phyloP scores from a whole-genome alignment of 768 basidiomycete species.

The Suillus tomentosus region DNA sequence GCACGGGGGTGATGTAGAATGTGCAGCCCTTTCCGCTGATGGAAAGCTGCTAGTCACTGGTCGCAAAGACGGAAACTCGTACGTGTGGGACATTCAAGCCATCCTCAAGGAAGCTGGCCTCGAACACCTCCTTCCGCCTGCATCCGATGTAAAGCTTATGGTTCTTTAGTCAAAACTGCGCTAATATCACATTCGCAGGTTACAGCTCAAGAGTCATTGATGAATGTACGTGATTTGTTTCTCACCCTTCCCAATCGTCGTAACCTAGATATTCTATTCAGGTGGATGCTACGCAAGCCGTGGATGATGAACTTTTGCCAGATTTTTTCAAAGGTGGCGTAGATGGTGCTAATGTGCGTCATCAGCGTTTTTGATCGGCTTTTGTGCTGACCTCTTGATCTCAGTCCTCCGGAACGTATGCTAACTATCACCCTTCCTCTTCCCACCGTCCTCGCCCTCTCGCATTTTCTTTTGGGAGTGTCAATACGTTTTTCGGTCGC shows the following conservation, averaged over 20 bases:
- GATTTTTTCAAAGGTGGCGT: neutral
- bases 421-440: neutral
- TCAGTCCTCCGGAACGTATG: neutral
- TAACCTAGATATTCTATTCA: neutral
- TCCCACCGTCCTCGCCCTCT: neutral
- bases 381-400: neutral
- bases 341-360: neutral
- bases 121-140: neutral
- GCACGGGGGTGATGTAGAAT: accelerated
- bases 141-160: neutral
- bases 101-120: neutral
- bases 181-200: neutral
- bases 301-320: neutral
- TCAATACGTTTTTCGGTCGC: neutral
- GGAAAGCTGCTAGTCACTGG: neutral
- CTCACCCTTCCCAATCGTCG: neutral
- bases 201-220: neutral
- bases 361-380: neutral
- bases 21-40: neutral
- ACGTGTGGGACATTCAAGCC: neutral
- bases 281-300: no score
- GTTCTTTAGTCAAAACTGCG: neutral
- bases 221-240: neutral
- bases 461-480: neutral
- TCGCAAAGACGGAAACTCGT: accelerated